Percentiles rank a stretch among this genome's conserved stretches.
phyloP scores from a whole-genome alignment of 164 flowering plant species.

The Vitis rotundifolia region DNA sequence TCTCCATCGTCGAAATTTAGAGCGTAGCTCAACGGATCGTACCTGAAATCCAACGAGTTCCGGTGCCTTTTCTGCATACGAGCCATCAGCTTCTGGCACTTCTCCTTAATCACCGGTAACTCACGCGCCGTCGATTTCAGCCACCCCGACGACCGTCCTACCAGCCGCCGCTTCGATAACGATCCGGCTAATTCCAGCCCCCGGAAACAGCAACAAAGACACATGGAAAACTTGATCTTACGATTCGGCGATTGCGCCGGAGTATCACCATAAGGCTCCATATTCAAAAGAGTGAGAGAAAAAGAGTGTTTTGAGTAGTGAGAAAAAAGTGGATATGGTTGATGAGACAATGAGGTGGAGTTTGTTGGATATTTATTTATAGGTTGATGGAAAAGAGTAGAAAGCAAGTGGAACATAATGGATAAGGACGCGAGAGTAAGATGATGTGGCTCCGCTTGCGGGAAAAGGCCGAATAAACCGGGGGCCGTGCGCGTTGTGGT shows the following conservation, averaged over 20 bases:
- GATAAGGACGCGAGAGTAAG: neutral
- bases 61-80: conserved; percentile 24
- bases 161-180: neutral
- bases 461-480: neutral
- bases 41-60: conserved; percentile 43
- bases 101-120: conserved; percentile 33
- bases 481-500: neutral
- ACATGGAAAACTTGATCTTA: conserved; percentile 19
- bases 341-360: neutral
- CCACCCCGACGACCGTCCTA: conserved; percentile 30
- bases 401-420: neutral
- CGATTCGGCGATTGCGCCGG: conserved; percentile 7
- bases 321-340: neutral
- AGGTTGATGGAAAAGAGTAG: neutral
- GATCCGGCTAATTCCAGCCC: conserved; percentile 17
- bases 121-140: conserved; percentile 31
- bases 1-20: conserved; percentile 56
- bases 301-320: neutral
- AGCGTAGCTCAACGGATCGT: conserved; percentile 63
- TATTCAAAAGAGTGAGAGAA: neutral
- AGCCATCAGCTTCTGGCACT: conserved; percentile 31
- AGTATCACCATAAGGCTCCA: conserved; percentile 7
- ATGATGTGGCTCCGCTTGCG: neutral
- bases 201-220: conserved; percentile 31
- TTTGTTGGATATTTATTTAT: neutral